Evolutionary conservation across 129 eudicot species (phyloP), one percentile per base, ranked within the genome.

Genomic region (Artemisia argyi): DNA sequence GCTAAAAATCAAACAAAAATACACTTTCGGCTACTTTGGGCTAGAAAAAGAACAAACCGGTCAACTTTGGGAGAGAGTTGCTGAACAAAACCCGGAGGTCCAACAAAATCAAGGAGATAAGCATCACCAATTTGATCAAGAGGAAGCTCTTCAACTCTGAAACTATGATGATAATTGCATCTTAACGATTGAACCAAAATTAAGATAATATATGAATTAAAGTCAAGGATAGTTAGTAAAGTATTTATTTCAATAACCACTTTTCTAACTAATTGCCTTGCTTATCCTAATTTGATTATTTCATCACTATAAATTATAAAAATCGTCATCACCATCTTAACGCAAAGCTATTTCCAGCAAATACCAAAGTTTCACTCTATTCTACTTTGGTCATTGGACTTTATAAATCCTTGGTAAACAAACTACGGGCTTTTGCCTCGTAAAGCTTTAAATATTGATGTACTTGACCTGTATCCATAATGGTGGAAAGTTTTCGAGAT

Each of bases 81-180:
- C 62, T 80, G 73, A 68, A 89, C 85, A 72, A 92, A 89, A 44
- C 95, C 98, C 3, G 90, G 76, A 12, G 96, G 96, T 30, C 98
- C 98, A 69, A 92, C 98, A 82, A 87, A 92, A 77, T 92, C 98
- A 60, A 92, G 84, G 50, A 92, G 98, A 81, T 85, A 92, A 61
- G 84, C 95, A 52, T 77, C 74, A 19, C 81, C 76, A 30, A 89
- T 87, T 78, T 87, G 88, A 74, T 78, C 20, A n/a, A 85, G 64
- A 17, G 98, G 98, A 65, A 92, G 90, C 48, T 92, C 90, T 64
- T 92, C 91, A 60, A 69, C 92, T 75, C 96, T 89, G 80, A 65
- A 68, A 81, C 20, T n/a, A 51, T 52, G 51, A 47, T 59, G n/a
- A 61, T 52, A 3, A 11, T 52, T 69, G 16, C 9, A 4, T 13